phyloP scores from a whole-genome alignment of 2,329 filamentous ascomycete species.

The Peltaster fructicola region DNA sequence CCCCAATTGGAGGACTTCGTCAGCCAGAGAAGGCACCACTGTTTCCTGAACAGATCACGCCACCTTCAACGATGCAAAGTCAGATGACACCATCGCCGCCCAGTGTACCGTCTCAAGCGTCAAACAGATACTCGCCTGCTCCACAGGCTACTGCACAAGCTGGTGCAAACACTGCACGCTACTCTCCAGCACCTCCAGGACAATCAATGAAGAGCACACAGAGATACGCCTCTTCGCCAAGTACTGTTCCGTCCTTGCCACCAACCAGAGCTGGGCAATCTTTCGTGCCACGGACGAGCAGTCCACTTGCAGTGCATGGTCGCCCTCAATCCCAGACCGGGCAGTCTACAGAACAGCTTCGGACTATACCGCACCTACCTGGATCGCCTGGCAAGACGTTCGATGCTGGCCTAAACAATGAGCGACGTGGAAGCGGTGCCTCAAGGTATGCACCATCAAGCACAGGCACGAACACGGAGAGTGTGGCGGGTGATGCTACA shows the following conservation, averaged over 20 bases:
- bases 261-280: slow-evolving; percentile 28
- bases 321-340: slow-evolving; percentile 15
- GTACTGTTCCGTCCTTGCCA: slow-evolving; percentile 16
- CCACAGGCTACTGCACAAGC: slow-evolving; percentile 21
- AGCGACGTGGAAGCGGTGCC: slow-evolving; percentile 5
- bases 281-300: slow-evolving; percentile 47
- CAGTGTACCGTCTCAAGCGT: slow-evolving; percentile 12
- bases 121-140: slow-evolving; percentile 19
- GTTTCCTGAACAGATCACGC: slow-evolving; percentile 21
- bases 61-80: slow-evolving; percentile 7
- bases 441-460: slow-evolving; percentile 29
- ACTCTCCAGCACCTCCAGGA: slow-evolving; percentile 39
- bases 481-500: too few species aligned
- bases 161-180: slow-evolving; percentile 25
- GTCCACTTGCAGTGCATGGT: slow-evolving; percentile 35
- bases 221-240: slow-evolving; percentile 22
- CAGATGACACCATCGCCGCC: slow-evolving; percentile 11
- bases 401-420: slow-evolving; percentile 9
- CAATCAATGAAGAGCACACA: slow-evolving; percentile 18
- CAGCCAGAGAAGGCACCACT: slow-evolving; percentile 25
- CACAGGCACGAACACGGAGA: slow-evolving; percentile 1
- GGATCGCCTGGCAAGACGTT: slow-evolving; percentile 23
- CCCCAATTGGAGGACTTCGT: slow-evolving; percentile 15
- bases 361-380: slow-evolving; percentile 6
- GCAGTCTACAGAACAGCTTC: slow-evolving; percentile 10